Percentiles rank a stretch among this genome's conserved stretches.
Conservation (phyloP, 2,329 filamentous ascomycete genomes). For the Leptographium galeiforme region DNA sequence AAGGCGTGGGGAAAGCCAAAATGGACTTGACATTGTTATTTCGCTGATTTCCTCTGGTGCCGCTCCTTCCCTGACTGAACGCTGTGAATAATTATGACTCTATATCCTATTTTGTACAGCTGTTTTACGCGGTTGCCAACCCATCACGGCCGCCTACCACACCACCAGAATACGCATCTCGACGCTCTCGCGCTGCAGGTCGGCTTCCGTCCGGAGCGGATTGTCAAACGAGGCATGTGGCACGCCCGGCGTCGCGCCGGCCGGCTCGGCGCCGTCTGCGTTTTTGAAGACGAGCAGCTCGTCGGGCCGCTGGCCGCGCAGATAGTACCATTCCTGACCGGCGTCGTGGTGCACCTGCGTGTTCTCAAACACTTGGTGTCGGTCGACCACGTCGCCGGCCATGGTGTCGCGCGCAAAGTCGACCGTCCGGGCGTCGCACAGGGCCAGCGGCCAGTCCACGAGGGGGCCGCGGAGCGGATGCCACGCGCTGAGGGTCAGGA, state of each 20-base stretch:
- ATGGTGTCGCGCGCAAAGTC: slow-evolving; percentile 12
- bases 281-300: slow-evolving; percentile 13
- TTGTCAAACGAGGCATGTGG: slow-evolving; percentile 10
- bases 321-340: slow-evolving; percentile 12
- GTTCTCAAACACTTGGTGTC: slow-evolving; percentile 12
- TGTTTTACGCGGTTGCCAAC: neutral
- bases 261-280: slow-evolving; percentile 6
- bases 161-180: slow-evolving; percentile 11
- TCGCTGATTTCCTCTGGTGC: too few species aligned
- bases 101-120: neutral
- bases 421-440: slow-evolving; percentile 12
- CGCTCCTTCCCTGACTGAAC: too few species aligned
- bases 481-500: slow-evolving; percentile 9
- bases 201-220: slow-evolving; percentile 2
- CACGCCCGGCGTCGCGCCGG: slow-evolving; percentile 6
- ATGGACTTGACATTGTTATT: too few species aligned
- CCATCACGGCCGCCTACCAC: slow-evolving; percentile 1
- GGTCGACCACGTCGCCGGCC: slow-evolving; percentile 12
- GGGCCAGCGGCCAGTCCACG: slow-evolving; percentile 13
- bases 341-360: slow-evolving; percentile 11
- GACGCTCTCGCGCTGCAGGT: slow-evolving; percentile 8
- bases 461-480: slow-evolving; percentile 12
- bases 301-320: slow-evolving; percentile 9
- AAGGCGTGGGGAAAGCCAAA: too few species aligned
- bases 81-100: too few species aligned